Evolutionary conservation across 306 rosid species (phyloP).

Genomic region (Astragalus glycyphyllos): DNA sequence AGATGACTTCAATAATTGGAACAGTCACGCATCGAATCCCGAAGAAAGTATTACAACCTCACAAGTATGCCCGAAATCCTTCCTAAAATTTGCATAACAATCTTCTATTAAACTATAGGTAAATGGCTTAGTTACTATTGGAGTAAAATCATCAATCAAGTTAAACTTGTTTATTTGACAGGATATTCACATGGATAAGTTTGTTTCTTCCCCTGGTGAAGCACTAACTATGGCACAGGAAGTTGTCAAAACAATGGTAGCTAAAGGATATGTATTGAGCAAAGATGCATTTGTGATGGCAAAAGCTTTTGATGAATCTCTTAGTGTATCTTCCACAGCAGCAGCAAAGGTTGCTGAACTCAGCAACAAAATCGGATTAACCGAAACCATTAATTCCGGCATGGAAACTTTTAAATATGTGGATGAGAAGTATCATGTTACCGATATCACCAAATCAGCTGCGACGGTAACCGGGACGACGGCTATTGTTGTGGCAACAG

Average conservation of each 20-base stretch:
- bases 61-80: slow-evolving; percentile 50
- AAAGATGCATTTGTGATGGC: slow-evolving; percentile 87
- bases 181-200: slow-evolving; percentile 57
- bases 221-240: slow-evolving; percentile 76
- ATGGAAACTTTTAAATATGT: slow-evolving; percentile 71
- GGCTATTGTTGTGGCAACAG: slow-evolving; percentile 71
- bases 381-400: slow-evolving; percentile 69
- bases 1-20: slow-evolving; percentile 62
- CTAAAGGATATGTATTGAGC: slow-evolving; percentile 86
- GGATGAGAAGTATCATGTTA: slow-evolving; percentile 80
- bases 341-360: slow-evolving; percentile 75
- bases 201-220: slow-evolving; percentile 72
- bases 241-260: slow-evolving; percentile 85
- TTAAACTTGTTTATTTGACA: slow-evolving; percentile 32
- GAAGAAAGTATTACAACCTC: slow-evolving; percentile 50
- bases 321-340: slow-evolving; percentile 72
- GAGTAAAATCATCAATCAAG: not conserved
- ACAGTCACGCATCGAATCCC: slow-evolving; percentile 43
- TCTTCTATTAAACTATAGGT: not conserved
- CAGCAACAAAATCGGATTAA: slow-evolving; percentile 75
- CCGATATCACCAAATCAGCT: slow-evolving; percentile 76
- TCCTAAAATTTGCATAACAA: not conserved
- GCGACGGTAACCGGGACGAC: slow-evolving; percentile 77
- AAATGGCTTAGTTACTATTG: not conserved
- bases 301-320: slow-evolving; percentile 80